Percentiles rank a stretch among this genome's conserved stretches.
Conservation (phyloP, 805 yeast species). For the Metschnikowia sp. region DNA sequence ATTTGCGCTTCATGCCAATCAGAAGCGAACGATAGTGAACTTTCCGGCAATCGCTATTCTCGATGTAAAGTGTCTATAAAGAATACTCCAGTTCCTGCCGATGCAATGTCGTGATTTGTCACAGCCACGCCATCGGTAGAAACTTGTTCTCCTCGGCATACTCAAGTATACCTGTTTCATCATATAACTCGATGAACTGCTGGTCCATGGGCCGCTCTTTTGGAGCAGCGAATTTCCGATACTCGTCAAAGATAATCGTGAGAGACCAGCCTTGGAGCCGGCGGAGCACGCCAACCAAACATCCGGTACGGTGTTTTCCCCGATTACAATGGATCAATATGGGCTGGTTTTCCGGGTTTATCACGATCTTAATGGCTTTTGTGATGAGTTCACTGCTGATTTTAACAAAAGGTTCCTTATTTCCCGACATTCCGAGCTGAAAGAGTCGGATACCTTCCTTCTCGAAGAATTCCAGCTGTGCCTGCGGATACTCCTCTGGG, state of each 20-base stretch:
- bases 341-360: conserved; percentile 88
- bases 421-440: conserved; percentile 92
- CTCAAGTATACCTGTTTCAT: conserved; percentile 57
- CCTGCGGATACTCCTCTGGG: conserved; percentile 87
- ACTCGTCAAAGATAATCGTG: conserved; percentile 93
- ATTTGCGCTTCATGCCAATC: no score
- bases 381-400: conserved; percentile 64
- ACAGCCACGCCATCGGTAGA: conserved; percentile 69
- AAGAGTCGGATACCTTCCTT: conserved; percentile 63
- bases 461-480: conserved; percentile 61
- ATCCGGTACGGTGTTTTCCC: conserved; percentile 96
- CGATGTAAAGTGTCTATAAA: neutral
- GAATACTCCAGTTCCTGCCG: neutral
- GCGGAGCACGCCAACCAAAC: conserved; percentile 89
- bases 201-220: conserved; percentile 94
- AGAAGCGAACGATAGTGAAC: no score
- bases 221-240: conserved; percentile 90
- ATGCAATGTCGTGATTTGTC: neutral
- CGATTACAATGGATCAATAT: conserved; percentile 90
- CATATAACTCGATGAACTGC: conserved; percentile 88
- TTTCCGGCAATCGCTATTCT: neutral
- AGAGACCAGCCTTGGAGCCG: conserved; percentile 89
- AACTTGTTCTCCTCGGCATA: conserved; percentile 52
- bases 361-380: conserved; percentile 73
- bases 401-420: conserved; percentile 90